Percentiles rank a stretch among this genome's conserved stretches.
Conservation (phyloP, 345 rosid species). For the Diplotaxis tenuifolia region DNA sequence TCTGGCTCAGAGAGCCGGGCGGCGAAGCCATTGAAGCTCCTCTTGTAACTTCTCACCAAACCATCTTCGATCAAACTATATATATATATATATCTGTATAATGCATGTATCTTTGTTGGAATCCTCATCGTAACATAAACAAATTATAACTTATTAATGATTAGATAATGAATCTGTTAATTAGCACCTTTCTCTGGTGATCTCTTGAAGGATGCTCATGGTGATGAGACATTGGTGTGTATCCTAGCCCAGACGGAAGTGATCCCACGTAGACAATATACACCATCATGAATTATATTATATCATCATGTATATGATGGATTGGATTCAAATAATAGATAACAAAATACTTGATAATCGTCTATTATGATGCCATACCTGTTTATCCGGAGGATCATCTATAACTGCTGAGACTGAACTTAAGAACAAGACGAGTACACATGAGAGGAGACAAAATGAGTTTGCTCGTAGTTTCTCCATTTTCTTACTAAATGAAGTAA, state of each 20-base stretch:
- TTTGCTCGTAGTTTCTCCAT: not conserved
- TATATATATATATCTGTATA: not conserved
- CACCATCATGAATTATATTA: not conserved
- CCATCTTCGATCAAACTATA: constrained; percentile 33
- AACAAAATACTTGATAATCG: not conserved
- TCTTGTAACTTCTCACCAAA: constrained; percentile 48
- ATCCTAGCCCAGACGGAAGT: not conserved
- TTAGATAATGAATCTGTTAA: not conserved
- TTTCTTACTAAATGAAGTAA: not conserved
- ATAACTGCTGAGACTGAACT: not conserved
- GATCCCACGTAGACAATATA: not conserved
- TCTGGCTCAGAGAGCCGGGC: constrained; percentile 49
- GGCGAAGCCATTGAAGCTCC: constrained; percentile 69
- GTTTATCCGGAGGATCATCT: not conserved
- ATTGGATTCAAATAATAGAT: not conserved
- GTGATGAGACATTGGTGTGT: not conserved
- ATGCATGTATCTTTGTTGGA: not conserved
- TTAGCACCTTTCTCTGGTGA: constrained; percentile 25
- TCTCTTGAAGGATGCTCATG: not conserved
- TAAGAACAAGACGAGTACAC: not conserved
- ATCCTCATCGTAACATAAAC: not conserved
- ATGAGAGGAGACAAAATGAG: not conserved
- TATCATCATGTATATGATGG: not conserved
- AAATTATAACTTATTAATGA: not conserved
- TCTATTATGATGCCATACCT: not conserved